Evolutionary conservation across 441 rosid genomes (phyloP), one percentile per base, ranked within the genome.

Genomic region (Metrosideros polymorpha): DNA sequence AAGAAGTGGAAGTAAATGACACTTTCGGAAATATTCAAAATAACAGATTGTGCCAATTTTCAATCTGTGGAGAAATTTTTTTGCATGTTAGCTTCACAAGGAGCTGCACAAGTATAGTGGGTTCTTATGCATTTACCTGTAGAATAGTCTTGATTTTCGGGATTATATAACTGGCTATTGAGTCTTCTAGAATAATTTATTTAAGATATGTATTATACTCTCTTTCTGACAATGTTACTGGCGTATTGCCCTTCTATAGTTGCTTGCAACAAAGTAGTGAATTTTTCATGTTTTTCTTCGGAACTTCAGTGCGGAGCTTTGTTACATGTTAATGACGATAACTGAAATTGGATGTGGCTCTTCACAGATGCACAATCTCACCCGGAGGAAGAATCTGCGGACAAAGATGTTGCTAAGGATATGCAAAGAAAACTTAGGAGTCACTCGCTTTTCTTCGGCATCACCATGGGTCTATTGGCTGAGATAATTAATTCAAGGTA

Each of bases 401-500:
- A 92, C 84, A 90, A 90, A 45, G 85, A 86, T 89, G 59, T 71
- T 87, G 91, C 88, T 87, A 89, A 82, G 75, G 91, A 91, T 89
- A 87, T 89, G 87, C 96, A 89, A 88, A 90, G 90, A 88, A 95
- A 95, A 89, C 97, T 98, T 85, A 94, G 92, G 30, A 76, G 91
- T 53, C 99, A 96, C 93, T 98, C 98, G 12, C 98, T 98, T 89
- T 97, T 98, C 93, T 97, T 96, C 91, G 99, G 98, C 88, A 91
- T 97, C 61, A 88, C 99, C 63, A 92, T 98, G 99, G 98, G 99
- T 88, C 92, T 98, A 85, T 92, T 98, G 86, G 99, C 99, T 25
- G 99, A 98, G 94, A 91, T 98, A 85, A 96, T 98, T 90, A 98
- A 98, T 93, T 98, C 99, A 77, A 95, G 99, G 99, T 98, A 92